phyloP scores from a whole-genome alignment of 2,329 filamentous ascomycete species.

The Helotiales sp. region DNA sequence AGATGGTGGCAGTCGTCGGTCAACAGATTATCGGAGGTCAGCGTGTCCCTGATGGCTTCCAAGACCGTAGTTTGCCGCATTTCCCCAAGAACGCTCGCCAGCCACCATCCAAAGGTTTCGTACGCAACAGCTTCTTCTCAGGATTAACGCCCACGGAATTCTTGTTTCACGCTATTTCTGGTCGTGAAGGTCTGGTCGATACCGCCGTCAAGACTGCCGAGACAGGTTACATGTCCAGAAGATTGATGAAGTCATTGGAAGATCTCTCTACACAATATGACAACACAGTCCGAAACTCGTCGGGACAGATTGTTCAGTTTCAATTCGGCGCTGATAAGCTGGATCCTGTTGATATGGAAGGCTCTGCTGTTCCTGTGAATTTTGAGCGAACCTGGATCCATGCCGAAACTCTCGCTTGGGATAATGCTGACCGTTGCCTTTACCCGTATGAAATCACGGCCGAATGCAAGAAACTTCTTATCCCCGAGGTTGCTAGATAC shows the following conservation, averaged over 20 bases:
- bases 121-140: conserved; percentile 95
- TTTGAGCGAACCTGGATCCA: conserved; percentile 92
- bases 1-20: conserved; percentile 97
- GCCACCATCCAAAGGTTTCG: conserved; percentile 95
- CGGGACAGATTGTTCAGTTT: conserved; percentile 88
- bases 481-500: conserved; percentile 66
- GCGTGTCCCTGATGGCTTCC: conserved; percentile 93
- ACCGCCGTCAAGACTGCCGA: conserved; percentile 99
- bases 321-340: conserved; percentile 95
- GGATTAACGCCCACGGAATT: conserved; percentile 90
- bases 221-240: conserved; percentile 97
- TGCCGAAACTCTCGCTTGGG: conserved; percentile 72
- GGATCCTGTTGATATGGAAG: conserved; percentile 98
- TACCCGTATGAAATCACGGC: conserved; percentile 71
- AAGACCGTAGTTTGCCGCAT: conserved; percentile 90
- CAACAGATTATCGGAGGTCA: conserved; percentile 96
- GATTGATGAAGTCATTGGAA: conserved; percentile 96
- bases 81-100: conserved; percentile 92
- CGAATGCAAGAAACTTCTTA: conserved; percentile 68
- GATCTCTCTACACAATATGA: conserved; percentile 94
- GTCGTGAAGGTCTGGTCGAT: conserved; percentile 97
- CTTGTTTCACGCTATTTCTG: conserved; percentile 97
- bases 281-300: conserved; percentile 89
- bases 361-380: conserved; percentile 85
- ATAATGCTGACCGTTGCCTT: conserved; percentile 73